Evolutionary conservation across 192 early-diverging fungal genomes (phyloP).

Genomic region (Podila epigama): DNA sequence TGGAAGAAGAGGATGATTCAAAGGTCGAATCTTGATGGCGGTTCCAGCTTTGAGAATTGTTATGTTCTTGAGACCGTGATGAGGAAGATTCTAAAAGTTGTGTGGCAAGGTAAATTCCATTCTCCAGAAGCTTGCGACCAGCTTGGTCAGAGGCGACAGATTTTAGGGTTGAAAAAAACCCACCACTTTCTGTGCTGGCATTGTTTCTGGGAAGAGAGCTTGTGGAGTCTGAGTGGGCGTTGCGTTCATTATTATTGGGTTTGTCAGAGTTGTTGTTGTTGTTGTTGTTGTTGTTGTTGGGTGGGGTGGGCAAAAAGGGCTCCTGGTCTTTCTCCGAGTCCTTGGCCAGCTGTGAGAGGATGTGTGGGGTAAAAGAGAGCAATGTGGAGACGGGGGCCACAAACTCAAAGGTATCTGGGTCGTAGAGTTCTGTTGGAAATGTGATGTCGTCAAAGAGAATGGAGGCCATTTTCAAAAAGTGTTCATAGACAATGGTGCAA

Average conservation of each 20-base stretch:
- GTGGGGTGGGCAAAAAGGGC: constrained; percentile 19
- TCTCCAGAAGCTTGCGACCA: constrained; percentile 14
- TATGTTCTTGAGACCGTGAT: not conserved
- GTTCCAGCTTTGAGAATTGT: too few species aligned
- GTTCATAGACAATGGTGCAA: not conserved
- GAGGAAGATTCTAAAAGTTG: constrained; percentile 18
- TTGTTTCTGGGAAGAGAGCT: not conserved
- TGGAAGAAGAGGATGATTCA: not conserved
- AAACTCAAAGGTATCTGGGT: constrained; percentile 53
- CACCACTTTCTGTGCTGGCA: not conserved
- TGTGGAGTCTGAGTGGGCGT: too few species aligned
- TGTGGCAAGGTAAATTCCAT: constrained; percentile 34
- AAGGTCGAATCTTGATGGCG: not conserved
- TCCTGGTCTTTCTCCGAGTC: constrained; percentile 49
- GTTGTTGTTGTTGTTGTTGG: not conserved
- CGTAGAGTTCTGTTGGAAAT: constrained; percentile 57
- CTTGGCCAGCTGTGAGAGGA: constrained; percentile 56
- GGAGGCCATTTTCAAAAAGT: constrained; percentile 50
- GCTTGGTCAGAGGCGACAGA: constrained; percentile 6
- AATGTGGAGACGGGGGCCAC: constrained; percentile 54
- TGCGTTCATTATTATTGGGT: too few species aligned
- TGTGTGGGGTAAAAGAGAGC: constrained; percentile 58
- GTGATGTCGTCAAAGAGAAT: constrained; percentile 59
- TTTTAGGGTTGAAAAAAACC: constrained; percentile 22
- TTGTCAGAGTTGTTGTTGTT: not conserved